These are phyloP conservation scores for Penicillium corylophilum DNA, from an alignment of 2,329 filamentous ascomycete species.

Conservation along the genomic window DNA sequence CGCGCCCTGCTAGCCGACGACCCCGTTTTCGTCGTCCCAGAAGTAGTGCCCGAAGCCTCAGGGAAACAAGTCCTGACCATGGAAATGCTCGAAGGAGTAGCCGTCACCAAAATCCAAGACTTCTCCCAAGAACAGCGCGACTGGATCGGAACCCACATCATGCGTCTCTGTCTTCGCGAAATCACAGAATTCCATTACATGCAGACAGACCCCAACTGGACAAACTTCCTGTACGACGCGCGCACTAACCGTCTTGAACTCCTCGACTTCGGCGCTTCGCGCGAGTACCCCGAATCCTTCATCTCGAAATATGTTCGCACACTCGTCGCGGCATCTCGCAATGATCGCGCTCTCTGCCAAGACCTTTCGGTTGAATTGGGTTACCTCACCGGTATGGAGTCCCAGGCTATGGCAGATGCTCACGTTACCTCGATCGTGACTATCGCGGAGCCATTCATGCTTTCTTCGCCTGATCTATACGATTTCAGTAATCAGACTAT, in stretches of 20 bases:
- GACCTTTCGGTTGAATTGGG: slow-evolving; percentile 73
- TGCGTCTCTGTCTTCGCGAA: slow-evolving; percentile 87
- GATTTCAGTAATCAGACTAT: slow-evolving; percentile 95
- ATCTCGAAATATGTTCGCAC: slow-evolving; percentile 76
- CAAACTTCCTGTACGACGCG: slow-evolving; percentile 91
- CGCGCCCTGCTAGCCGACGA: slow-evolving; percentile 73
- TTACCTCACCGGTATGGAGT: slow-evolving; percentile 90
- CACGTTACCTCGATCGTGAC: slow-evolving; percentile 87
- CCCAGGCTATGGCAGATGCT: slow-evolving; percentile 79
- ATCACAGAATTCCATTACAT: slow-evolving; percentile 95
- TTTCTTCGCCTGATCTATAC: slow-evolving; percentile 74
- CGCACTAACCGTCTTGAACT: slow-evolving; percentile 73
- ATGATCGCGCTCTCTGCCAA: slow-evolving; percentile 64
- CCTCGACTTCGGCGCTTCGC: slow-evolving; percentile 90
- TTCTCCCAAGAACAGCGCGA: slow-evolving; percentile 83
- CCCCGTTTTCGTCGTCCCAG: slow-evolving; percentile 75
- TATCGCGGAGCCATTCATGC: slow-evolving; percentile 85
- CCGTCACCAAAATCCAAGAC: slow-evolving; percentile 74
- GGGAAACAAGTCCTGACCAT: slow-evolving; percentile 88
- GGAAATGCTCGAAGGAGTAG: slow-evolving; percentile 82
- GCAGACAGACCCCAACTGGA: slow-evolving; percentile 99
- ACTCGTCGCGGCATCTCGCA: slow-evolving; percentile 73
- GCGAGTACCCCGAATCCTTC: slow-evolving; percentile 80
- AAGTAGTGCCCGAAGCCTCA: slow-evolving; percentile 73
- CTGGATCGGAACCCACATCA: slow-evolving; percentile 93